Conservation (phyloP, 2,329 filamentous ascomycete genomes). For the Tolypocladium guangdongense region DNA sequence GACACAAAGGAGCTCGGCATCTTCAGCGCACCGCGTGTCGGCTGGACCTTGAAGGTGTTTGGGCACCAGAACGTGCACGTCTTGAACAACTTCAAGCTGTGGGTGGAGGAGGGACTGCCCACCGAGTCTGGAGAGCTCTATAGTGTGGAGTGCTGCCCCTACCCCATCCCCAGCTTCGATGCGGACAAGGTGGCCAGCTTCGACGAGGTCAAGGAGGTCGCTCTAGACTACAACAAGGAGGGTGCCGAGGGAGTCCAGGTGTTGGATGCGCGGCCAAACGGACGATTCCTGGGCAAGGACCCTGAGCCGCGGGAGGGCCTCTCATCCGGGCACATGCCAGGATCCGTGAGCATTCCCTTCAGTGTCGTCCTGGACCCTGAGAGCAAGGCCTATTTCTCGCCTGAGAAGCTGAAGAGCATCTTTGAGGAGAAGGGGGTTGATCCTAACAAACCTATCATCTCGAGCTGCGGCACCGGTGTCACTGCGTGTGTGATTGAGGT, state of each 20-base stretch:
- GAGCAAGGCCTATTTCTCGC: constrained; percentile 69
- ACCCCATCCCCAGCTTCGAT: constrained; percentile 52
- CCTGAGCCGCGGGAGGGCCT: constrained; percentile 81
- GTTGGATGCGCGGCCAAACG: constrained; percentile 71
- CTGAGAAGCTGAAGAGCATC: constrained; percentile 59
- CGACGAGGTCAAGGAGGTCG: constrained; percentile 71
- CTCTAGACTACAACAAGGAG: constrained; percentile 67
- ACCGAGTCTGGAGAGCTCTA: constrained; percentile 70
- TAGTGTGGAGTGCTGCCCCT: constrained; percentile 52
- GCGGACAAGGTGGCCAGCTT: constrained; percentile 62
- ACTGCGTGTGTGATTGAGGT: constrained; percentile 87
- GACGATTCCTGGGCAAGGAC: constrained; percentile 71
- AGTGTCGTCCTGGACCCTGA: constrained; percentile 68
- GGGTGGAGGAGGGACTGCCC: constrained; percentile 74
- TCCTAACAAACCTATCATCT: constrained; percentile 69
- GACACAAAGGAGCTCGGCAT: constrained; percentile 86
- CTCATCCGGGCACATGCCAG: constrained; percentile 84
- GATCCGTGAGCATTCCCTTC: constrained; percentile 74
- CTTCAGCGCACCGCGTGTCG: constrained; percentile 86
- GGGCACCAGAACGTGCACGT: constrained; percentile 83
- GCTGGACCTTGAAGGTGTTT: constrained; percentile 86
- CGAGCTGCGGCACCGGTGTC: constrained; percentile 86
- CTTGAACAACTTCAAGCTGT: constrained; percentile 92
- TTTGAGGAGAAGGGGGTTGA: constrained; percentile 76
- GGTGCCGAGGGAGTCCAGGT: constrained; percentile 77